Conservation (phyloP, 2,329 filamentous ascomycete genomes). For the Diplodia seriata region DNA sequence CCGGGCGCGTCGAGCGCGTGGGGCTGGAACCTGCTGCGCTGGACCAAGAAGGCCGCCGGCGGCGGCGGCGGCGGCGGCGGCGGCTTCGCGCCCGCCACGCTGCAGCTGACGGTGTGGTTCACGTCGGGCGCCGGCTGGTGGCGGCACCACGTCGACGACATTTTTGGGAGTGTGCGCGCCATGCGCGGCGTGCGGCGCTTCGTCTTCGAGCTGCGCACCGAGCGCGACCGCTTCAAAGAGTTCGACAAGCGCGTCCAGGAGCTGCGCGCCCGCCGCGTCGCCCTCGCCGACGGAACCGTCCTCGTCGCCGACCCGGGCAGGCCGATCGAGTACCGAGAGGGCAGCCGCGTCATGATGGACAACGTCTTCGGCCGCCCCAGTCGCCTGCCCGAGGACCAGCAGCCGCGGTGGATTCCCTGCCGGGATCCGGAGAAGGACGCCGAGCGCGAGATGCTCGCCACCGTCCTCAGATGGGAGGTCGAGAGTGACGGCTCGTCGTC, state of each 20-base stretch:
- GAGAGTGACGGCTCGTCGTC: background rate
- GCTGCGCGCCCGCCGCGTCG: background rate
- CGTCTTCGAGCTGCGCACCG: conserved; percentile 21
- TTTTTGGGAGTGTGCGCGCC: background rate
- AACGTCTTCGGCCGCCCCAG: conserved; percentile 7
- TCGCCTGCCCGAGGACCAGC: background rate
- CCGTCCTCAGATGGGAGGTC: conserved; percentile 2
- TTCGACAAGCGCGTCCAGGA: conserved; percentile 15
- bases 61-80: too few species aligned
- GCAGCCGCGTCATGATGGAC: conserved; percentile 19
- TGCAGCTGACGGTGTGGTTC: conserved; percentile 28
- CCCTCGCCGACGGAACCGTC: background rate
- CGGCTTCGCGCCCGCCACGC: conserved; percentile 10
- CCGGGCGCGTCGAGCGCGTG: background rate
- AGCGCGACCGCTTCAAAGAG: conserved; percentile 3
- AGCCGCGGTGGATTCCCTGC: conserved; percentile 17
- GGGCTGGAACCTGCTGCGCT: conserved; percentile 19
- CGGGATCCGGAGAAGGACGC: conserved; percentile 8
- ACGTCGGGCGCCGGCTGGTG: conserved; percentile 10
- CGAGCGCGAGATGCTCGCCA: conserved; percentile 24
- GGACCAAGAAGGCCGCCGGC: conserved; percentile 20
- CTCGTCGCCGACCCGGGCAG: background rate
- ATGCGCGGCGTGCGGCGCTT: conserved; percentile 5
- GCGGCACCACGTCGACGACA: conserved; percentile 13
- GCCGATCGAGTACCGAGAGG: background rate